Base-by-base conservation (phyloP, 169 alveolate genomes). In the Plasmodium chabaudi region DNA sequence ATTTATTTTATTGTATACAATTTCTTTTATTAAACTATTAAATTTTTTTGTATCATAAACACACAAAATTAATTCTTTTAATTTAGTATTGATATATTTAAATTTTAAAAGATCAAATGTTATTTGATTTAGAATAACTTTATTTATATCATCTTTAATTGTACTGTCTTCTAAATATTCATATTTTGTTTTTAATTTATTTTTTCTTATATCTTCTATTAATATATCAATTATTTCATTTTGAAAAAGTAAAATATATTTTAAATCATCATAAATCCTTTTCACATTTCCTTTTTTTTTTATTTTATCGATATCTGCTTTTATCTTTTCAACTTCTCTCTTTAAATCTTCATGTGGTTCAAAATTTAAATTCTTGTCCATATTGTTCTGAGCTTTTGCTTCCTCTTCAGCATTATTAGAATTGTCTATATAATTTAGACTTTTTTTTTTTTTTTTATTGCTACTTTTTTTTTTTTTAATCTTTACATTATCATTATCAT, bases 21-120 rank as follows among this genome's bases (percentile, higher is more conserved):
- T 77, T 77, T 63, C 65, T 49, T 67, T 77, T 61, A 77, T 39
- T 68, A 77, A 77, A 25, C 69, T 23, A 56, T 77, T 77, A 77
- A 77, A 77, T 49, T 77, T 77, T 56, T 77, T 77, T n/a, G 88
- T 77, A 69, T 77, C 88, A 77, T 77, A 77, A 7, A 77, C 75
- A 12, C 88, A 77, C n/a, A 77, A 39, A 63, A 77, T 77, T 63
- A 77, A 56, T 56, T 77, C 88, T 57, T 57, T 77, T 59, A 77
- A 77, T 39, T 77, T 77, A 25, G 88, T 77, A 44, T 77, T 77
- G n/a, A 77, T 47, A 44, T 77, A 77, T 77, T 77, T 77, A 64
- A 77, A 77, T 64, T 77, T 77, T 57, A 77, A 63, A 46, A 77
- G 88, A 64, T 77, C 88, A 21, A 77, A 77, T 19, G 88, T 63